Evolutionary conservation across 208 protist species (phyloP), one percentile per base, ranked within the genome.

Genomic region (Trypanosoma caninum): DNA sequence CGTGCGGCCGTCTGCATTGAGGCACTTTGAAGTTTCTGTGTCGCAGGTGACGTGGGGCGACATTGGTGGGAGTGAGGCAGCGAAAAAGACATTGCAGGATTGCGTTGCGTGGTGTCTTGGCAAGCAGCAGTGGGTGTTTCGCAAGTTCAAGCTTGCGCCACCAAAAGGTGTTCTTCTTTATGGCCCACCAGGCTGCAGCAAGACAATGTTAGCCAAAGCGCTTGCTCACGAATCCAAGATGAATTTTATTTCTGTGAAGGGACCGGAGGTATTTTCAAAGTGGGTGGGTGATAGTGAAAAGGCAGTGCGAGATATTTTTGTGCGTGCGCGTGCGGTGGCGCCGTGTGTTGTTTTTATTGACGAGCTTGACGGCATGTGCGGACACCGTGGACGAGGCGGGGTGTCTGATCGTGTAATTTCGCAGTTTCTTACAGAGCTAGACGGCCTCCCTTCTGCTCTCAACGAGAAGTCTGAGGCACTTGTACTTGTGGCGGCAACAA

Each of bases 261-360:
- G 99, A 34, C 99, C 99, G n/a, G 99, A 99, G 84, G 88, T 99
- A 52, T 84, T 99, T 25, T 99, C 99, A n/a, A 99, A 99, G 99
- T 99, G 99, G 99, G 99, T 99, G 63, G 99, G 99, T 69, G 99
- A 99, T 82, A 99, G 98, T 34, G 99, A 99, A 88, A 91, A 98
- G n/a, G 99, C 99, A 72, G 98, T 99, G 18, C 89, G 99, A 67
- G 97, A 99, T 54, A 82, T 99, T 41, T 99, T 99, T 83, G 98
- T 99, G 90, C 99, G 99, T 87, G 99, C 99, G 16, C 85, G 99
- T 48, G 46, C 78, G 27, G 98, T 99, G 6, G 95, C 99, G 13
- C 99, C 99, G 33, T 99, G 99, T 84, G 98, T 99, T 22, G 93
- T 99, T 34, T 99, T 99, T 94, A 99, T 99, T 80, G 99, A 99